Percentiles rank a stretch among this genome's conserved stretches.
Evolutionary conservation across 331 rosid genomes (phyloP).

Genomic region (Acacia concinna): DNA sequence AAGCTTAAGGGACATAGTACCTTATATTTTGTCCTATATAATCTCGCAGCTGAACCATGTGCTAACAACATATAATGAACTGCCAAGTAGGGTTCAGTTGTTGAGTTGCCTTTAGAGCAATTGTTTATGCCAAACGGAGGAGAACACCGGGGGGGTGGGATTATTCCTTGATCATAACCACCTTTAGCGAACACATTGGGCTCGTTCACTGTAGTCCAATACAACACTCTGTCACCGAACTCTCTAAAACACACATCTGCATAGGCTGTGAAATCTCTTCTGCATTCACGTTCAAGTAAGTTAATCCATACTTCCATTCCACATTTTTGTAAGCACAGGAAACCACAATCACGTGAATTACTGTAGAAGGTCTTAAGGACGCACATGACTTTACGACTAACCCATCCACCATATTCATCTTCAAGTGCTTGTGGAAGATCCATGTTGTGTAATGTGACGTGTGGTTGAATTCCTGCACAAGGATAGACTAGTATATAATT

Average conservation of each 20-base stretch:
- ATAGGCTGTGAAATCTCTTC: constrained; percentile 57
- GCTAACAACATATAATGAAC: constrained; percentile 44
- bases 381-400: constrained; percentile 52
- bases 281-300: constrained; percentile 35
- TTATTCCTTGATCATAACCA: constrained; percentile 40
- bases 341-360: background rate
- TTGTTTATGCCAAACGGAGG: constrained; percentile 42
- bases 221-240: constrained; percentile 56
- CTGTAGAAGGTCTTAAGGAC: background rate
- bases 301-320: background rate
- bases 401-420: constrained; percentile 72
- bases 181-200: constrained; percentile 41
- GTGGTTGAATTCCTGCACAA: constrained; percentile 61
- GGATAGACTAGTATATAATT: background rate
- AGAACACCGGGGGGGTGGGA: constrained; percentile 57
- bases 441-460: constrained; percentile 44
- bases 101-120: constrained; percentile 50
- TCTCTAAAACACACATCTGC: constrained; percentile 66
- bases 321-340: background rate
- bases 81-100: constrained; percentile 51
- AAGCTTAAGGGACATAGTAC: constrained; percentile 4
- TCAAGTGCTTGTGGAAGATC: constrained; percentile 72
- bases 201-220: constrained; percentile 57
- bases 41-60: constrained; percentile 44
- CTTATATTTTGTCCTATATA: constrained; percentile 42